Base-by-base conservation (phyloP, 139 green algal genomes). In the Haematococcus lacustris region DNA sequence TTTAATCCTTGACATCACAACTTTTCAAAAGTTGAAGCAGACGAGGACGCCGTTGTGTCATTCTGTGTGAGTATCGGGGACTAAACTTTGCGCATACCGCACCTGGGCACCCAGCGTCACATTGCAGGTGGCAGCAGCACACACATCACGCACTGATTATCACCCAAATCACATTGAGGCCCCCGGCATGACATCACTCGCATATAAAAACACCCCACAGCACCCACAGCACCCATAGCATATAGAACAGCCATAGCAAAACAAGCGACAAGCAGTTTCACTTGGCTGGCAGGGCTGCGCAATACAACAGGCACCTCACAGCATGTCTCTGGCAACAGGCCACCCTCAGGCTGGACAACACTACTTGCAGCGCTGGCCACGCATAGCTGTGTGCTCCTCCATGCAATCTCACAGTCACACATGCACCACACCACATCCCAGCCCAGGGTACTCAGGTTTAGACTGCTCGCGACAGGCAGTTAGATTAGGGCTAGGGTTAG, bases 401-500 rank as follows among this genome's bases (percentile, higher is more conserved):
- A 13, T 65, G 17, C 17, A 65, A 13, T 65, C 9, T 65, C 9
- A 65, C 25, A 25, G 32, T 13, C 21, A 37, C 17, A 13, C 28
- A 65, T 35, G 25, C 57, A 65, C 17, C 25, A 13, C 5, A 65
- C 32, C 28, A 37, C 23, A 65, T 65, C 21, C 21, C 21, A 13
- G 17, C 13, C 17, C 47, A n/a, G 13, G 17, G 21, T 21, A n/a
- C 17, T 21, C 47, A 57, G 13, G 47, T 57, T 21, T 57, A 13
- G n/a, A n/a, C n/a, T n/a, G n/a, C n/a, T n/a, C n/a, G n/a, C n/a
- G n/a, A n/a, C n/a, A n/a, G n/a, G n/a, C n/a, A n/a, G n/a, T n/a
- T n/a, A n/a, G 17, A n/a, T 13, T 57, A 21, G 21, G 47, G 17
- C 21, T n/a, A 57, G 13, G 47, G 17, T 91, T 84, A 33, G 82